Conservation (phyloP, 352 stramenopile genomes). For the Globisporangium apiculatum region DNA sequence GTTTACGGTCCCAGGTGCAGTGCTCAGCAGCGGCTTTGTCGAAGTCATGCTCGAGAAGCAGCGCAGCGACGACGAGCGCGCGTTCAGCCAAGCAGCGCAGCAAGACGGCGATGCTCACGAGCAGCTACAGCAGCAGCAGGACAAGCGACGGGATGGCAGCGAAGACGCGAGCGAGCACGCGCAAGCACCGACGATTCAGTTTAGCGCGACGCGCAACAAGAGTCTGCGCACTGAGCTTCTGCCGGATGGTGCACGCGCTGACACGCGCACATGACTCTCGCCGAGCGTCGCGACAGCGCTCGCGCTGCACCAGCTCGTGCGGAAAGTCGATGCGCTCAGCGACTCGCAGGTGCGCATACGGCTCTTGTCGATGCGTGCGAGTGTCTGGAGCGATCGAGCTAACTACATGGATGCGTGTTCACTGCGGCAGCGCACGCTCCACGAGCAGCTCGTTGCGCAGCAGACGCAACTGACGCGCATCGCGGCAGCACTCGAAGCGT, state of each 20-base stretch:
- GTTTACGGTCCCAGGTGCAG: conserved; percentile 56
- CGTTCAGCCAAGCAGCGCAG: conserved; percentile 23
- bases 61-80: conserved; percentile 30
- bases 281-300: conserved; percentile 18
- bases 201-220: no score
- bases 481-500: conserved; percentile 22
- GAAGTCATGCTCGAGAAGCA: conserved; percentile 69
- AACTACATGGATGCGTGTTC: no score
- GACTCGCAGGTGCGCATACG: conserved; percentile 24
- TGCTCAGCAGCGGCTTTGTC: conserved; percentile 57
- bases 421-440: conserved; percentile 21
- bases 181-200: no score
- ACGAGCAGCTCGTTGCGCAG: conserved; percentile 26
- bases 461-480: conserved; percentile 34
- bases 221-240: conserved; percentile 7
- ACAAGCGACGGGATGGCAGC: not conserved
- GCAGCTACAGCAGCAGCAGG: not conserved
- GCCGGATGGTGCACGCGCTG: not conserved
- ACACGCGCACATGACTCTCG: conserved; percentile 3
- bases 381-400: no score
- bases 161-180: not conserved
- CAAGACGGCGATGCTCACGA: not conserved
- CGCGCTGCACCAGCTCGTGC: conserved; percentile 21
- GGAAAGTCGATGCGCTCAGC: conserved; percentile 25
- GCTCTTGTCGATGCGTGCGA: no score